These are phyloP conservation scores for Phalaenopsis equestris DNA, from an alignment of 106 monocot species.

Conservation along the genomic window DNA sequence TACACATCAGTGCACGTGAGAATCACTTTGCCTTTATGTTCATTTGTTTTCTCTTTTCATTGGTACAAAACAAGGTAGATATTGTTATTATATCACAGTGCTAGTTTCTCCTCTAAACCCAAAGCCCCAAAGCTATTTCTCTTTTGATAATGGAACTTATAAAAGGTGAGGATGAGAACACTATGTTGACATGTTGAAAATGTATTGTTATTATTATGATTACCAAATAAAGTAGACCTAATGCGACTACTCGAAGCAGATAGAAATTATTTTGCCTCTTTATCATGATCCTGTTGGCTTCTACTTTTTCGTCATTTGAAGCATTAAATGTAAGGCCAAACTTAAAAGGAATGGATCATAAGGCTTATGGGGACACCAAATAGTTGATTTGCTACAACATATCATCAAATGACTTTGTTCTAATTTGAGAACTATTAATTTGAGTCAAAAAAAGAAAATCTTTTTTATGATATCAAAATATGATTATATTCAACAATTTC, in stretches of 20 bases:
- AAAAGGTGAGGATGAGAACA: background rate
- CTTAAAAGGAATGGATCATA: background rate
- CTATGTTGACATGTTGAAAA: background rate
- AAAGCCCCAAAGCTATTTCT: no score
- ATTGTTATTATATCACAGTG: no score
- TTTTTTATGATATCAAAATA: background rate
- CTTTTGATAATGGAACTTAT: background rate
- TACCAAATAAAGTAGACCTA: background rate
- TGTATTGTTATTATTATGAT: background rate
- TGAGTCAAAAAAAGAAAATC: background rate
- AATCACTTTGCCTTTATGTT: no score
- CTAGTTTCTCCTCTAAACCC: no score
- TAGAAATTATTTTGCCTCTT: background rate
- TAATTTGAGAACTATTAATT: background rate
- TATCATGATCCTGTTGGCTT: no score
- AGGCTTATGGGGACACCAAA: background rate
- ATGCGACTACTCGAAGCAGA: background rate
- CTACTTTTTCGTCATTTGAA: background rate
- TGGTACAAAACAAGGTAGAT: no score
- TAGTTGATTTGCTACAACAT: background rate
- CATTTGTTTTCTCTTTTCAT: no score
- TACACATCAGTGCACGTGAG: no score
- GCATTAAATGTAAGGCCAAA: background rate
- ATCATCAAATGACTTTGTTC: background rate
- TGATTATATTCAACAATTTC: background rate